These are phyloP conservation scores for Davidsoniella eucalypti DNA, from an alignment of 2,329 filamentous ascomycete species.

Conservation along the genomic window DNA sequence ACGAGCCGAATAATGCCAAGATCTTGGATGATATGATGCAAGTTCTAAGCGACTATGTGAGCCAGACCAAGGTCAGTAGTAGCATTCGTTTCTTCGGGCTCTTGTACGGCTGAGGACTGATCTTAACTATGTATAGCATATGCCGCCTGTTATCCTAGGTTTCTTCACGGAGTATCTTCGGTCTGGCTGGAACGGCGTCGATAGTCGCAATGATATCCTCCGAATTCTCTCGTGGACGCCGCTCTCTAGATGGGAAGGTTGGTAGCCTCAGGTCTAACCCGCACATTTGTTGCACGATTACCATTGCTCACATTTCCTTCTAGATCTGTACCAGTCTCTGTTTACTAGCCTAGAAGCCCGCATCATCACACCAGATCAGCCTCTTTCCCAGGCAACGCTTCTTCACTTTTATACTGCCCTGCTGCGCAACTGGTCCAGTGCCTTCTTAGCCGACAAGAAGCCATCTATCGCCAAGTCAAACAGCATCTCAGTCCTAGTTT, in stretches of 20 bases:
- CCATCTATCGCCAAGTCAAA: conserved; percentile 22
- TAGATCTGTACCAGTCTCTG: conserved; percentile 34
- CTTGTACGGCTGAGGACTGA: background rate
- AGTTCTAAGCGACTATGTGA: conserved; percentile 38
- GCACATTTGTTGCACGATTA: background rate
- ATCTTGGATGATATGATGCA: conserved; percentile 37
- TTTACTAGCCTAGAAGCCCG: conserved; percentile 35
- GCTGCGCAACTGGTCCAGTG: conserved; percentile 41
- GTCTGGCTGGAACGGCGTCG: conserved; percentile 42
- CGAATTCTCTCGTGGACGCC: conserved; percentile 40
- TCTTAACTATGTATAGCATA: conserved; percentile 18
- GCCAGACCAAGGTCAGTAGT: conserved; percentile 34
- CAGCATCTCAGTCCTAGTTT: conserved; percentile 26
- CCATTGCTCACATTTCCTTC: background rate
- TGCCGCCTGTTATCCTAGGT: conserved; percentile 32
- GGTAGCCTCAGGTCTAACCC: conserved; percentile 5
- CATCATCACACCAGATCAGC: conserved; percentile 28
- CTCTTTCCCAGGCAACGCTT: conserved; percentile 39
- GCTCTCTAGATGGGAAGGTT: conserved; percentile 40
- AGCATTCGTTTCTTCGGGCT: background rate
- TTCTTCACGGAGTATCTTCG: conserved; percentile 37
- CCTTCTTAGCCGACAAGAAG: conserved; percentile 25
- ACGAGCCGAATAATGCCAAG: conserved; percentile 32
- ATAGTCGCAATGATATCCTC: conserved; percentile 36
- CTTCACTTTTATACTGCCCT: conserved; percentile 52